Evolutionary conservation across 306 rosid genomes (phyloP).

Genomic region (Trichosanthes truncata): DNA sequence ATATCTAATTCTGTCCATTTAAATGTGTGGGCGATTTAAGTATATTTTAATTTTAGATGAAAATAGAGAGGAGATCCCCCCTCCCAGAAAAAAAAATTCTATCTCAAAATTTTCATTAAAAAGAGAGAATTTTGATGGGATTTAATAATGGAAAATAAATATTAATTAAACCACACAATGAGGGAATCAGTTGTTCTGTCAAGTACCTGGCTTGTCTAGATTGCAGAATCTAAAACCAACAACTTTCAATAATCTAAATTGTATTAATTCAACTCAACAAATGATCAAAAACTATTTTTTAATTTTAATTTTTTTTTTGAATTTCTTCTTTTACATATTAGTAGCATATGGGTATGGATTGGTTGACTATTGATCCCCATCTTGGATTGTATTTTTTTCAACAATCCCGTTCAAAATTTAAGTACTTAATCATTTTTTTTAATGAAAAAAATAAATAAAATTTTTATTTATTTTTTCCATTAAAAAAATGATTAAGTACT

Average conservation of each 20-base stretch:
- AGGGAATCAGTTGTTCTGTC: conserved; percentile 6
- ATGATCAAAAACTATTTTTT: neutral
- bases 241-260: neutral
- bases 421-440: too few species aligned
- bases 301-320: neutral
- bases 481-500: too few species aligned
- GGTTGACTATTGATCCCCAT: neutral
- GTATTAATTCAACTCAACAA: neutral
- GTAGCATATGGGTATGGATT: neutral
- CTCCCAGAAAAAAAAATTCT: neutral
- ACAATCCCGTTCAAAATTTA: neutral
- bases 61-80: neutral
- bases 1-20: neutral
- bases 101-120: neutral
- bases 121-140: neutral
- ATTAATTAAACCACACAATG: neutral
- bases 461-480: too few species aligned
- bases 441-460: too few species aligned
- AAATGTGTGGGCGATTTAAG: too few species aligned
- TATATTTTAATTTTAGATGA: too few species aligned
- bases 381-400: neutral
- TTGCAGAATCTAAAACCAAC: conserved; percentile 1
- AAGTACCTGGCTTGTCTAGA: conserved; percentile 7
- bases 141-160: neutral
- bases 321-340: neutral